These are phyloP conservation scores for Boletus barrowsii DNA, from an alignment of 768 basidiomycete genomes.

Conservation along the genomic window DNA sequence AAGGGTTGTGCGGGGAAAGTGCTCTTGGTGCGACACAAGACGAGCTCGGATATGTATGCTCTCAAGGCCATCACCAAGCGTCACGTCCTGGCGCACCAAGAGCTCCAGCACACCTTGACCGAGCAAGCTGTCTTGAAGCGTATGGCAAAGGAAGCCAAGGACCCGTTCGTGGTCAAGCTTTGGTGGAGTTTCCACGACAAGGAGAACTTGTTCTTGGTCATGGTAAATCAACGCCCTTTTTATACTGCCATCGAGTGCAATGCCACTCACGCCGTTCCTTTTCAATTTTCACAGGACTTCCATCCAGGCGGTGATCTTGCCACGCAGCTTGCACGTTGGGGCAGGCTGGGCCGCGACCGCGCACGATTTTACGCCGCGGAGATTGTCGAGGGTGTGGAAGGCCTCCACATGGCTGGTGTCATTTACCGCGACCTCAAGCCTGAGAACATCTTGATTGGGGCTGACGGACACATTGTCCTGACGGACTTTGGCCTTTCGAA, in stretches of 20 bases:
- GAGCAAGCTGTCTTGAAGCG: constrained; percentile 94
- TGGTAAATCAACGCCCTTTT: constrained; percentile 50
- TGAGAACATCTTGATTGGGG: constrained; percentile 93
- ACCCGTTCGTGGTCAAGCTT: constrained; percentile 94
- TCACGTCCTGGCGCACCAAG: constrained; percentile 94
- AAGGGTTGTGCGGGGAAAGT: constrained; percentile 99
- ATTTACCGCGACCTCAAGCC: constrained; percentile 98
- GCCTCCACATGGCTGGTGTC: constrained; percentile 89
- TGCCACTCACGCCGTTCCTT: constrained; percentile 11
- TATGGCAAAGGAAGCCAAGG: constrained; percentile 84
- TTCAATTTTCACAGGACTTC: constrained; percentile 61
- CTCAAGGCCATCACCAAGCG: constrained; percentile 98
- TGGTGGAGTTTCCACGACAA: constrained; percentile 99
- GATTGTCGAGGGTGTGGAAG: constrained; percentile 95
- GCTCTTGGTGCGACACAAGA: constrained; percentile 81
- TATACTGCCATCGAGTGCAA: constrained; percentile 6
- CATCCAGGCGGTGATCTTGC: constrained; percentile 96
- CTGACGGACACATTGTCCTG: constrained; percentile 92
- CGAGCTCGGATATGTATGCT: constrained; percentile 72
- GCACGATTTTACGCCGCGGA: constrained; percentile 97
- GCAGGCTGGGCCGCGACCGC: constrained; percentile 86
- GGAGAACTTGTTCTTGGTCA: constrained; percentile 94
- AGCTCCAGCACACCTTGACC: constrained; percentile 92
- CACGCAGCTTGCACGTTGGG: constrained; percentile 96
- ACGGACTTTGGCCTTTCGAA: constrained; percentile 97